Evolutionary conservation across 2,329 filamentous ascomycete genomes (phyloP).

Genomic region (Apiospora malaysiana): DNA sequence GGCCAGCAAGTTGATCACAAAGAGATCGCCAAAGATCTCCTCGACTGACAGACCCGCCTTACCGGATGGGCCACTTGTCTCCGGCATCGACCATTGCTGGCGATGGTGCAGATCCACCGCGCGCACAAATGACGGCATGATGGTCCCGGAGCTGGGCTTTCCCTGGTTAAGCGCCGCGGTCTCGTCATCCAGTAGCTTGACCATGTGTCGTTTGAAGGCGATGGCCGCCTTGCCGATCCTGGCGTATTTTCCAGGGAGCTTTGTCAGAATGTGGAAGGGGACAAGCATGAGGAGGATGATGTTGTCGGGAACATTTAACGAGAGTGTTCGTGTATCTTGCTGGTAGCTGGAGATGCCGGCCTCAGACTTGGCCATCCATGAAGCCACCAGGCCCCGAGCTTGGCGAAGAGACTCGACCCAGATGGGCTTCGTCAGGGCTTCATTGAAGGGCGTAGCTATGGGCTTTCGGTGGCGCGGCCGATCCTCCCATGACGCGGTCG

Average conservation of each 20-base stretch:
- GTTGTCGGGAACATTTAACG: constrained; percentile 39
- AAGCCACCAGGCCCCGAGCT: constrained; percentile 35
- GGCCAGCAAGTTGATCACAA: constrained; percentile 55
- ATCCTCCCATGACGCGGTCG: constrained; percentile 35
- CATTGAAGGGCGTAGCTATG: constrained; percentile 37
- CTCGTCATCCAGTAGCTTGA: constrained; percentile 37
- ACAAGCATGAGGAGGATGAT: constrained; percentile 38
- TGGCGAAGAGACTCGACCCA: constrained; percentile 28
- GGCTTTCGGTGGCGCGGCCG: constrained; percentile 39
- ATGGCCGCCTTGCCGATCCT: constrained; percentile 32
- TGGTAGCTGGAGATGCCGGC: constrained; percentile 30
- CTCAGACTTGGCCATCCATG: constrained; percentile 33
- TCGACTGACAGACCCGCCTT: constrained; percentile 40
- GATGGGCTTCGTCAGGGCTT: constrained; percentile 36
- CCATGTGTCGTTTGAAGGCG: constrained; percentile 38
- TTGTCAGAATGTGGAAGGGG: constrained; percentile 33
- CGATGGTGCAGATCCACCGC: constrained; percentile 9
- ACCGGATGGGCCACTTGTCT: constrained; percentile 29
- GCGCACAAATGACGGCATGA: constrained; percentile 30
- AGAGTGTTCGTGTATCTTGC: constrained; percentile 34
- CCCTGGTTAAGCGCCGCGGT: constrained; percentile 30
- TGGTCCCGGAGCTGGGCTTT: constrained; percentile 24
- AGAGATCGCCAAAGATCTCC: constrained; percentile 57
- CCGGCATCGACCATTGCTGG: constrained; percentile 23
- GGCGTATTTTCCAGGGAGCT: constrained; percentile 30